A percentile compares a stretch with the other conserved stretches of the same genome.
phyloP scores from a whole-genome alignment of 2,329 filamentous ascomycete genomes.

The Diplodia intermedia region DNA sequence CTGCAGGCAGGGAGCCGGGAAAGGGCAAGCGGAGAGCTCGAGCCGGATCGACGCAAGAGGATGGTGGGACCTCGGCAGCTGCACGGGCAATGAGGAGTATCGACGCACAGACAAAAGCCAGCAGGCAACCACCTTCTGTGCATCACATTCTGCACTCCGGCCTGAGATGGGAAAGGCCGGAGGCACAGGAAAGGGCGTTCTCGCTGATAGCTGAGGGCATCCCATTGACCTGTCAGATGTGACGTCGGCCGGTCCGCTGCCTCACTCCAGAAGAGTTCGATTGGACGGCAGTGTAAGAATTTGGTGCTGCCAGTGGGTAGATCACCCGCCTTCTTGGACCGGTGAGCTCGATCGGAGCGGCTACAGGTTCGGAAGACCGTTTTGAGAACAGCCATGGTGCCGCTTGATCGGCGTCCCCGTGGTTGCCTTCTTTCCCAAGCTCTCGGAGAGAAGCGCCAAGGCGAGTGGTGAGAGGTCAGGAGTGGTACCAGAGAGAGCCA shows the following conservation, averaged over 20 bases:
- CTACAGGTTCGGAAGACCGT: background rate
- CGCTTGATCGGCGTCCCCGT: slow-evolving; percentile 21
- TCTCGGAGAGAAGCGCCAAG: background rate
- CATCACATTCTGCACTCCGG: slow-evolving; percentile 11
- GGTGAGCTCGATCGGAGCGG: slow-evolving; percentile 5
- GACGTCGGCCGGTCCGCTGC: background rate
- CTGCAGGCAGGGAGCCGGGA: slow-evolving; percentile 3
- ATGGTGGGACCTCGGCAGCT: slow-evolving; percentile 6
- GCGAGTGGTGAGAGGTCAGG: slow-evolving; percentile 6
- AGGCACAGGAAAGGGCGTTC: background rate
- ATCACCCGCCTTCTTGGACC: slow-evolving; percentile 1
- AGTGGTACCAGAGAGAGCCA: background rate
- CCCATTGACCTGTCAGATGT: slow-evolving; percentile 15
- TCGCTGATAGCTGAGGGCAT: slow-evolving; percentile 1
- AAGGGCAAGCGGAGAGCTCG: slow-evolving; percentile 13
- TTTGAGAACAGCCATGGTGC: slow-evolving; percentile 23
- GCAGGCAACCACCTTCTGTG: slow-evolving; percentile 18
- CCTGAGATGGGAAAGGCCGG: slow-evolving; percentile 2
- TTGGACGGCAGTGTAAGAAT: background rate
- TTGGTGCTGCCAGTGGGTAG: background rate
- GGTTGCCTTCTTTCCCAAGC: slow-evolving; percentile 28
- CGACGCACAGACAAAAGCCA: background rate
- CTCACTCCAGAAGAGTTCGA: slow-evolving; percentile 15
- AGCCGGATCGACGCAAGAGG: background rate
- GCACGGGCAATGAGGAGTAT: background rate